Percentiles rank a stretch among this genome's conserved stretches.
Evolutionary conservation across 1,139 yeast species (phyloP).

Genomic region (Pichia sorboxylosa): DNA sequence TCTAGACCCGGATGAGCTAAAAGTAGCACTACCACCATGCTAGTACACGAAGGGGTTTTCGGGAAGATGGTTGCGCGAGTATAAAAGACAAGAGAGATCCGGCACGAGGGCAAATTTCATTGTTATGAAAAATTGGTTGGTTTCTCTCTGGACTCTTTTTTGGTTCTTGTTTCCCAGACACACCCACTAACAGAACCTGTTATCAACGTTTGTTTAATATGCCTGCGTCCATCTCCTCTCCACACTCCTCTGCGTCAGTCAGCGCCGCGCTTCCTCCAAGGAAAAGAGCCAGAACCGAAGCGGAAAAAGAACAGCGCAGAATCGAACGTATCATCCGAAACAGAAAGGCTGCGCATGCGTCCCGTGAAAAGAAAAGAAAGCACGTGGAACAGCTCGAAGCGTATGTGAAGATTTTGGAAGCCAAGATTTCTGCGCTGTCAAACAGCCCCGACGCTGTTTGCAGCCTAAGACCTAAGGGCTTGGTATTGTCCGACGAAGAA

Average conservation of each 20-base stretch:
- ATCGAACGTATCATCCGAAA: slow-evolving; percentile 87
- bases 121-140: no score
- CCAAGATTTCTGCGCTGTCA: slow-evolving; percentile 16
- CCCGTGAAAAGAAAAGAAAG: slow-evolving; percentile 89
- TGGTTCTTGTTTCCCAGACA: not conserved
- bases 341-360: slow-evolving; percentile 95
- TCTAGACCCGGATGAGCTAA: no score
- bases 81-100: no score
- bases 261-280: slow-evolving; percentile 66
- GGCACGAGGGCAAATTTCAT: no score
- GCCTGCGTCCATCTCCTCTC: not conserved
- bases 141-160: not conserved
- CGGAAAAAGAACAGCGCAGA: slow-evolving; percentile 93
- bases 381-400: slow-evolving; percentile 80
- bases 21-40: no score
- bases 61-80: no score
- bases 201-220: no score
- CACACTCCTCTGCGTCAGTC: no score
- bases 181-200: no score
- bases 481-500: slow-evolving; percentile 14
- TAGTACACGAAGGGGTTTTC: no score
- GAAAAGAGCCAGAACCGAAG: slow-evolving; percentile 90
- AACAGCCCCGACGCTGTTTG: not conserved
- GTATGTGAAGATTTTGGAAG: slow-evolving; percentile 41
- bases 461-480: slow-evolving; percentile 16